Percentiles rank a stretch among this genome's conserved stretches.
These are phyloP conservation scores for Fraxinus americana DNA, from an alignment of 257 asterid species.

Conservation along the genomic window DNA sequence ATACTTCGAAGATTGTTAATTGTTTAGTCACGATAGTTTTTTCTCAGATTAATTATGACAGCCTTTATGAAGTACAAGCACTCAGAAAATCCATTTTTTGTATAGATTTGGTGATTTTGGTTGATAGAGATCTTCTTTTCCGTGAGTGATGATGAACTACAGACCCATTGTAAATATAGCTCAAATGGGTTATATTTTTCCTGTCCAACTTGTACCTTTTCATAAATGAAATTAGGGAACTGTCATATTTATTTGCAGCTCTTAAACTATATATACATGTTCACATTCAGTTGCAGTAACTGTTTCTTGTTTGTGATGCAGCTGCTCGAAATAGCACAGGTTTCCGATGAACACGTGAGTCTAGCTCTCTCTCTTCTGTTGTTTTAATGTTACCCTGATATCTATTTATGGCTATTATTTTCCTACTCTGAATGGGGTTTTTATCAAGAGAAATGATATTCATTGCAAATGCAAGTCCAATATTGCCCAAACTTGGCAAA, in stretches of 20 bases:
- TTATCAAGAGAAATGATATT: background rate
- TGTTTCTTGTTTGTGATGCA: slow-evolving; percentile 45
- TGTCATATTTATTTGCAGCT: background rate
- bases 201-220: background rate
- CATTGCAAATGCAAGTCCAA: background rate
- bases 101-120: background rate
- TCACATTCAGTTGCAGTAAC: slow-evolving; percentile 7
- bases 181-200: background rate
- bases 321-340: slow-evolving; percentile 99
- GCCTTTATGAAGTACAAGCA: background rate
- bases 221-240: background rate
- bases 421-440: background rate
- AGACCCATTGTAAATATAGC: background rate
- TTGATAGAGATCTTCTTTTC: background rate
- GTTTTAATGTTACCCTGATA: background rate
- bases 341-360: slow-evolving; percentile 90
- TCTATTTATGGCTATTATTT: background rate
- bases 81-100: background rate
- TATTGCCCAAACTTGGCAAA: background rate
- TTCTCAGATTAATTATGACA: background rate
- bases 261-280: background rate
- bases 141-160: background rate
- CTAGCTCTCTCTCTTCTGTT: slow-evolving; percentile 6
- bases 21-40: background rate
- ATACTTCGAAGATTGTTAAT: background rate